These are phyloP conservation scores for Plasmodium knowlesi DNA, from an alignment of 169 alveolate genomes.

Conservation along the genomic window DNA sequence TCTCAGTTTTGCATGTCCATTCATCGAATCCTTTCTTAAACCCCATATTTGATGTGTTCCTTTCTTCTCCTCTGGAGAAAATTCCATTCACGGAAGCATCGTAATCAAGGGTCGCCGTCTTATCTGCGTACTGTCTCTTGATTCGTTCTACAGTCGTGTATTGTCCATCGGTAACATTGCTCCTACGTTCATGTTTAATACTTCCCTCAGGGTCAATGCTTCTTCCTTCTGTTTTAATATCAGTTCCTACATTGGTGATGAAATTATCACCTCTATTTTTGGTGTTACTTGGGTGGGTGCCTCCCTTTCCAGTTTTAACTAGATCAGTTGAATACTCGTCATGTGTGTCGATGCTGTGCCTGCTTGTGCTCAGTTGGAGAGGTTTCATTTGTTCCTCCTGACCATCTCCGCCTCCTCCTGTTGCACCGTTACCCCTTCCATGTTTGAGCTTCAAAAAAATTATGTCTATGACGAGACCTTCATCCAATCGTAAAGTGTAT, in stretches of 20 bases:
- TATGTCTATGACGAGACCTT: slow-evolving; percentile 43
- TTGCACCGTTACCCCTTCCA: background rate
- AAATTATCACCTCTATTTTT: background rate
- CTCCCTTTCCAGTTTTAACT: background rate
- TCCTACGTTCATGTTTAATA: background rate
- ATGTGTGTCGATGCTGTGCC: background rate
- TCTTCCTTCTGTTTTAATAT: background rate
- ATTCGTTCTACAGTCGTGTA: background rate
- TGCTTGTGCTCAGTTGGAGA: background rate
- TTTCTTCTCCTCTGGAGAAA: background rate
- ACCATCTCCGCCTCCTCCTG: background rate
- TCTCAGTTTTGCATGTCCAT: background rate
- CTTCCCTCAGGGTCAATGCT: background rate
- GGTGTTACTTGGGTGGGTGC: background rate
- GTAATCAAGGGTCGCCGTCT: background rate
- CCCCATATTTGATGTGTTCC: background rate
- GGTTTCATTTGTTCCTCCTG: background rate
- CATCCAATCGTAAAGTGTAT: slow-evolving; percentile 59
- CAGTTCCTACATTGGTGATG: background rate
- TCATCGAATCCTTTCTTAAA: background rate
- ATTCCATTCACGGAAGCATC: background rate
- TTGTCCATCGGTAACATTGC: background rate
- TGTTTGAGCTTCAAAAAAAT: slow-evolving; percentile 5
- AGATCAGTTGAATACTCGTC: background rate
- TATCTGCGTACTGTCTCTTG: slow-evolving; percentile 1